phyloP scores from a whole-genome alignment of 2,329 filamentous ascomycete species.

The Talaromyces sp. region DNA sequence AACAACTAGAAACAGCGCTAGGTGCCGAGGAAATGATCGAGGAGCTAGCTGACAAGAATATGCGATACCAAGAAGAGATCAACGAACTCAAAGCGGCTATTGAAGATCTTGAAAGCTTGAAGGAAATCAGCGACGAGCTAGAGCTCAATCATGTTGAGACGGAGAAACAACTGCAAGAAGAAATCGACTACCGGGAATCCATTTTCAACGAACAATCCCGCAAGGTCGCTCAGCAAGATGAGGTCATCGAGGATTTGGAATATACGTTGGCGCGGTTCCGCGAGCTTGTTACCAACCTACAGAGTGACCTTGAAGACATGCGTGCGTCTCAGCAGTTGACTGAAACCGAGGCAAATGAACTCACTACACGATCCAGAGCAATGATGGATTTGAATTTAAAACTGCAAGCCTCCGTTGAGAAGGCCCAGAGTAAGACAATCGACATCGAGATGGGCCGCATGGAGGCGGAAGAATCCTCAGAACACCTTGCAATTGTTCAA shows the following conservation, averaged over 20 bases:
- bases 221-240: slow-evolving; percentile 71
- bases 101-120: slow-evolving; percentile 81
- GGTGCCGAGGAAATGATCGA: slow-evolving; percentile 93
- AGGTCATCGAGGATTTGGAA: slow-evolving; percentile 79
- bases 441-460: slow-evolving; percentile 83
- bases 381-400: slow-evolving; percentile 98
- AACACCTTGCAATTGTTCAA: slow-evolving; percentile 85
- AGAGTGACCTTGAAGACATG: slow-evolving; percentile 87
- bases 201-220: slow-evolving; percentile 79
- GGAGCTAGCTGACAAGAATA: slow-evolving; percentile 82
- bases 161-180: slow-evolving; percentile 90
- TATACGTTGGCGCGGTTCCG: slow-evolving; percentile 86
- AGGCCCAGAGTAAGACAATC: slow-evolving; percentile 91
- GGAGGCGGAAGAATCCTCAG: slow-evolving; percentile 81
- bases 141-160: slow-evolving; percentile 90
- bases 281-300: slow-evolving; percentile 79
- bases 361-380: slow-evolving; percentile 80
- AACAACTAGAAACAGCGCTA: slow-evolving; percentile 84
- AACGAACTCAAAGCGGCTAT: slow-evolving; percentile 78
- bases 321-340: slow-evolving; percentile 87
- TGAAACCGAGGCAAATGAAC: slow-evolving; percentile 86
- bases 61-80: slow-evolving; percentile 76
- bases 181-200: slow-evolving; percentile 82
- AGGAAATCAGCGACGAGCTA: slow-evolving; percentile 91
- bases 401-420: slow-evolving; percentile 82